Conservation (phyloP, 257 asterid genomes). For the Euphrasia confusa region DNA sequence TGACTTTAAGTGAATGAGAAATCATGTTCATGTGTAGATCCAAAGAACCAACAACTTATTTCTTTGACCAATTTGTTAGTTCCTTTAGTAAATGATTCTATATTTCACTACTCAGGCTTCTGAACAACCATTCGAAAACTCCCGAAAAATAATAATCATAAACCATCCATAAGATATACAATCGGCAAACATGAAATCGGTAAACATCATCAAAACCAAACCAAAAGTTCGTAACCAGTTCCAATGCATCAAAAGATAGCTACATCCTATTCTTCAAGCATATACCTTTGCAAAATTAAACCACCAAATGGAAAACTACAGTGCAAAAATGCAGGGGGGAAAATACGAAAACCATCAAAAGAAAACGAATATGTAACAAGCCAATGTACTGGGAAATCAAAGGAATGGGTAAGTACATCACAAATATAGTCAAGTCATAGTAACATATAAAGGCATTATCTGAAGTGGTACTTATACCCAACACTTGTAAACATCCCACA, state of each 20-base stretch:
- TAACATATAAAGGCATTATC: conserved; percentile 13
- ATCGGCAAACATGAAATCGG: no score
- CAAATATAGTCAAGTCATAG: neutral
- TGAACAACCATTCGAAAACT: no score
- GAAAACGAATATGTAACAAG: conserved; percentile 2
- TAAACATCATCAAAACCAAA: no score
- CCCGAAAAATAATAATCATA: no score
- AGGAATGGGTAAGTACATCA: conserved; percentile 27
- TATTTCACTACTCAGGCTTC: no score
- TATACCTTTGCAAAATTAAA: neutral
- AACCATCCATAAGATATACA: no score
- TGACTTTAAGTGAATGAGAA: no score
- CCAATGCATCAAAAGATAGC: neutral
- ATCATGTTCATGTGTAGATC: no score
- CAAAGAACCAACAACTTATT: no score
- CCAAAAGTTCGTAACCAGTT: neutral
- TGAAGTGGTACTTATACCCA: conserved; percentile 17
- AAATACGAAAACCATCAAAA: neutral
- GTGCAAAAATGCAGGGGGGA: neutral
- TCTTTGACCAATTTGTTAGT: no score
- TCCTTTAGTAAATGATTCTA: no score
- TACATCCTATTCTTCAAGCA: neutral
- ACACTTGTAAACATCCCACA: conserved; percentile 16
- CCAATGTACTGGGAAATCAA: conserved; percentile 27
- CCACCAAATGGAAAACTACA: neutral